Evolutionary conservation across 2,329 filamentous ascomycete species (phyloP).

Genomic region (Fusarium coffeatum): DNA sequence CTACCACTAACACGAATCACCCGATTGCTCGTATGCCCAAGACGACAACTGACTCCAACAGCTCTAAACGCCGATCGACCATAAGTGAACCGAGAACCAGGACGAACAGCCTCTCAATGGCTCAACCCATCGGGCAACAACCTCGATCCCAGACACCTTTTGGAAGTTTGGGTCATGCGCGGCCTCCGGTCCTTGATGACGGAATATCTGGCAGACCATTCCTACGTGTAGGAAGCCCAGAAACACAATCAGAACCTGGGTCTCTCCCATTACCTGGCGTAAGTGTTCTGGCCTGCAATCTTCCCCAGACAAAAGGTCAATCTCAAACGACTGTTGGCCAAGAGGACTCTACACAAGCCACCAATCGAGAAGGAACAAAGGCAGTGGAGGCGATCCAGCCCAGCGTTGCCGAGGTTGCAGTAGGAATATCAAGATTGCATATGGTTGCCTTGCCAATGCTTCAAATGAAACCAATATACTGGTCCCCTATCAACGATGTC

Average conservation of each 20-base stretch:
- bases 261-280: conserved; percentile 17
- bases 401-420: conserved; percentile 72
- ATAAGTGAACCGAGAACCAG: conserved; percentile 26
- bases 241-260: conserved; percentile 41
- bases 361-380: conserved; percentile 9
- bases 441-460: conserved; percentile 84
- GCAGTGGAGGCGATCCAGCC: conserved; percentile 34
- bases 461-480: conserved; percentile 97
- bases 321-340: conserved; percentile 1
- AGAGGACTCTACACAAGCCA: conserved; percentile 18
- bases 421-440: conserved; percentile 91
- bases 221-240: conserved; percentile 57
- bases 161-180: conserved; percentile 36
- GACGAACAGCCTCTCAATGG: conserved; percentile 32
- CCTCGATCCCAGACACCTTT: conserved; percentile 41
- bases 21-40: conserved; percentile 41
- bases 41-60: conserved; percentile 30
- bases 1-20: conserved; percentile 25
- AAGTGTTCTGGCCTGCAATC: conserved; percentile 12
- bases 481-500: conserved; percentile 92
- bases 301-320: conserved; percentile 7
- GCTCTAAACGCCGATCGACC: conserved; percentile 30
- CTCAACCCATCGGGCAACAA: conserved; percentile 36
- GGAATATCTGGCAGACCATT: conserved; percentile 68
- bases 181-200: conserved; percentile 53